A percentile compares a stretch with the other conserved stretches of the same genome.
Evolutionary conservation across 1,284 basidiomycete species (phyloP).

Genomic region (Cystobasidium pallidum): DNA sequence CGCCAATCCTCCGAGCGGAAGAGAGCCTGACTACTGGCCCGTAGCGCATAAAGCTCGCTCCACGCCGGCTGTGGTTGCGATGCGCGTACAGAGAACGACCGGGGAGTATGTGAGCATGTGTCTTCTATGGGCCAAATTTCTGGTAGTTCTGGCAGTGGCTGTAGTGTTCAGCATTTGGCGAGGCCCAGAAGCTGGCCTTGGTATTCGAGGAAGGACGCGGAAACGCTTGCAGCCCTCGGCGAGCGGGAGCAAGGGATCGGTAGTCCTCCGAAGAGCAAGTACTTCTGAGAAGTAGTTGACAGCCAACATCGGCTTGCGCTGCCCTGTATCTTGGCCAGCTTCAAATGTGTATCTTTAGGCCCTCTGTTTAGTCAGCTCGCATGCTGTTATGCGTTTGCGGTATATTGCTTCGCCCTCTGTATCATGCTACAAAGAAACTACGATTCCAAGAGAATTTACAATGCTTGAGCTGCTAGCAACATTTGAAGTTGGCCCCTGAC

Average conservation of each 20-base stretch:
- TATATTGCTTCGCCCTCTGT: background rate
- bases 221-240: constrained; percentile 1
- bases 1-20: background rate
- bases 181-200: constrained; percentile 35
- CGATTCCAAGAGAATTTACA: background rate
- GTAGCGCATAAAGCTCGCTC: constrained; percentile 47
- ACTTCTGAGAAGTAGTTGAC: background rate
- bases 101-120: constrained; percentile 30
- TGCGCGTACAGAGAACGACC: constrained; percentile 21
- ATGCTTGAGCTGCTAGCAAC: constrained; percentile 60
- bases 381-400: background rate
- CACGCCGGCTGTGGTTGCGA: constrained; percentile 39
- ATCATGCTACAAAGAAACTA: background rate
- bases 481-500: constrained; percentile 89
- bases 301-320: background rate
- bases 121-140: constrained; percentile 35
- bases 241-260: background rate
- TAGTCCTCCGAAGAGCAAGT: background rate
- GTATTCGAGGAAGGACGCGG: background rate
- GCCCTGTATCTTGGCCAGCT: constrained; percentile 1
- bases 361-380: background rate
- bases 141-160: constrained; percentile 32
- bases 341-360: too few relatives aligned
- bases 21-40: constrained; percentile 49
- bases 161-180: constrained; percentile 37